Evolutionary conservation across 2,329 filamentous ascomycete genomes (phyloP).

Genomic region (Verticillium albo-atrum): DNA sequence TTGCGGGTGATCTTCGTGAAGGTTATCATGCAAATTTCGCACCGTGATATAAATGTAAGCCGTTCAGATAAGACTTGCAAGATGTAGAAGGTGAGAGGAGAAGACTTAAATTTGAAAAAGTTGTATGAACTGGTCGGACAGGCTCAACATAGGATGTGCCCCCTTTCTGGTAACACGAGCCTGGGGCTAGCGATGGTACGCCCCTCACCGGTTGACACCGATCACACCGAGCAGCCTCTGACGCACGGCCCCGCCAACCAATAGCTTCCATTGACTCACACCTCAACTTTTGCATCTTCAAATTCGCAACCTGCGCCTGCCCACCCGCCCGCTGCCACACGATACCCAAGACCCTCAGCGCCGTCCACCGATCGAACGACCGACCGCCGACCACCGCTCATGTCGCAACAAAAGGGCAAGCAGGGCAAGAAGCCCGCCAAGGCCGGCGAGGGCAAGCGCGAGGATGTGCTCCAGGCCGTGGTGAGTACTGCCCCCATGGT

Average conservation of each 20-base stretch:
- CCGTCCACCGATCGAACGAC: neutral
- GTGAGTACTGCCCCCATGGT: constrained; percentile 31
- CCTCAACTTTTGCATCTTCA: constrained; percentile 11
- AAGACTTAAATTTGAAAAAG: too few species aligned
- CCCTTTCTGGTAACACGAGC: too few species aligned
- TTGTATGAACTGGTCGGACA: too few species aligned
- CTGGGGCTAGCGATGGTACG: too few species aligned
- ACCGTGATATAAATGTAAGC: too few species aligned
- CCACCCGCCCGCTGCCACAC: neutral
- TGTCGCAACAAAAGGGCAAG: constrained; percentile 43
- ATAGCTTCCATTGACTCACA: constrained; percentile 6
- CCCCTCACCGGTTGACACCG: neutral
- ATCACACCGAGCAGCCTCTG: neutral
- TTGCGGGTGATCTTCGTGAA: too few species aligned
- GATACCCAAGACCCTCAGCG: neutral
- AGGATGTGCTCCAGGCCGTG: constrained; percentile 55
- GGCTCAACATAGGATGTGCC: too few species aligned
- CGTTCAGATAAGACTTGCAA: too few species aligned
- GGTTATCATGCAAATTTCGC: too few species aligned
- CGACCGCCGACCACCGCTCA: constrained; percentile 16
- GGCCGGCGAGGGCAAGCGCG: constrained; percentile 48
- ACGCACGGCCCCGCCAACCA: neutral
- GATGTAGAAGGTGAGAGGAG: too few species aligned
- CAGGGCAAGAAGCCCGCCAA: constrained; percentile 52
- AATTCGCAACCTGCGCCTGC: constrained; percentile 5